Evolutionary conservation across 2,329 filamentous ascomycete genomes (phyloP).

Genomic region (Aschersonia sp.): DNA sequence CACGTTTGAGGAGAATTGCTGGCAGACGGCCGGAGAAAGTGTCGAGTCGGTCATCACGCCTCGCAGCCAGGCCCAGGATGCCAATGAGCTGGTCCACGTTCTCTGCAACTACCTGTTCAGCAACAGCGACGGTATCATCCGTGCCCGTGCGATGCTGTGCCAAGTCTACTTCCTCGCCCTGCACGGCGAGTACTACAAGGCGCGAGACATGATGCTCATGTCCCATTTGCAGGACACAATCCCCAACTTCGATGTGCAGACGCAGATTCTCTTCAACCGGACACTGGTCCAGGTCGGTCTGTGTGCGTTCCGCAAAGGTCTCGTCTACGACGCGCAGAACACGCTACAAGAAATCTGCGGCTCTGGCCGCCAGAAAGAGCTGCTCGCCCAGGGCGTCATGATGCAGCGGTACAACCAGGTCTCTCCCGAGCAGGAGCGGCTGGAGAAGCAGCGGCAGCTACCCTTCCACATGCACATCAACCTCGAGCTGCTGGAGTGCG

Average conservation of each 20-base stretch:
- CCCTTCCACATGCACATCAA: conserved; percentile 99
- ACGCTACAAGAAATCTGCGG: conserved; percentile 97
- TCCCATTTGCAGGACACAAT: conserved; percentile 98
- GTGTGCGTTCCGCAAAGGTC: conserved; percentile 91
- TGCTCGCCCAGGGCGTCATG: conserved; percentile 94
- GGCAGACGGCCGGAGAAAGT: conserved; percentile 59
- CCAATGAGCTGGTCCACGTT: conserved; percentile 62
- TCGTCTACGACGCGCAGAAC: conserved; percentile 95
- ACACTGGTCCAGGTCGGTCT: conserved; percentile 95
- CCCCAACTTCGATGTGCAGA: conserved; percentile 87
- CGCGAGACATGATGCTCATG: conserved; percentile 99
- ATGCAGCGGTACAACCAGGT: conserved; percentile 95
- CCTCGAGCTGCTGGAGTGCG: conserved; percentile 91
- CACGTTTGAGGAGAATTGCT: conserved; percentile 87
- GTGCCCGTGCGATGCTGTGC: conserved; percentile 92
- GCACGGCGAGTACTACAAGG: conserved; percentile 95
- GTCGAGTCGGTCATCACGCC: conserved; percentile 73
- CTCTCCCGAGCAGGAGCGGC: conserved; percentile 90
- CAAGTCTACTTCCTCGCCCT: conserved; percentile 97
- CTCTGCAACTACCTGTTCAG: conserved; percentile 93
- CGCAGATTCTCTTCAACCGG: conserved; percentile 96
- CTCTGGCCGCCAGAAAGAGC: conserved; percentile 92
- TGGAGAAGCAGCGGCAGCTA: conserved; percentile 92
- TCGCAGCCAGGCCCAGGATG: conserved; percentile 51
- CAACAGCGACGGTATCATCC: conserved; percentile 89